Evolutionary conservation across 1,284 basidiomycete species (phyloP).

Genomic region (Ceratobasidium sp.): DNA sequence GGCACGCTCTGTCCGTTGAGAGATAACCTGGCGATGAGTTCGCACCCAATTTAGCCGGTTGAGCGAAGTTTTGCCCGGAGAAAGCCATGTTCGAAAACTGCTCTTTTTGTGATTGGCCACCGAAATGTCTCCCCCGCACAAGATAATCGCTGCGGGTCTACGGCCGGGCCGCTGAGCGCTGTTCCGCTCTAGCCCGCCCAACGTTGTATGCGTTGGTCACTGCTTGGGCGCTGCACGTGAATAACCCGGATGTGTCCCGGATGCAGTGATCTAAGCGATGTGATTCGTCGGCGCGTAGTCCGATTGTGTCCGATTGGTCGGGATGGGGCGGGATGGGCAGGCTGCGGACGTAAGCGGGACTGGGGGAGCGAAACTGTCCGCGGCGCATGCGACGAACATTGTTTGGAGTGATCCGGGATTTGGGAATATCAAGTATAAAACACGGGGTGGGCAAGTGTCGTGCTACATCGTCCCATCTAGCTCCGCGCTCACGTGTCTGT

Average conservation of each 20-base stretch:
- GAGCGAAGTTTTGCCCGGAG: too few species aligned
- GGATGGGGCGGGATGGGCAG: not conserved
- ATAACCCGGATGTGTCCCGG: not conserved
- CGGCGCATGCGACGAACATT: not conserved
- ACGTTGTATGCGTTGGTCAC: not conserved
- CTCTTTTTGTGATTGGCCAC: too few species aligned
- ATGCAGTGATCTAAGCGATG: not conserved
- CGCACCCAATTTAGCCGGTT: too few species aligned
- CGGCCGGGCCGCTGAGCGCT: too few species aligned
- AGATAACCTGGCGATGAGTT: too few species aligned
- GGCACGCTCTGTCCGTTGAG: too few species aligned
- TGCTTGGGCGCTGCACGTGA: not conserved
- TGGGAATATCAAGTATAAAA: too few species aligned
- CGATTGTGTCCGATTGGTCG: not conserved
- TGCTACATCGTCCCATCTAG: not conserved
- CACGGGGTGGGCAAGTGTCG: too few species aligned
- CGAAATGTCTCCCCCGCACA: too few species aligned
- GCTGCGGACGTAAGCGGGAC: slow-evolving; percentile 2
- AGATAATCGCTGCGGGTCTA: too few species aligned
- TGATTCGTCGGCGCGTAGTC: not conserved
- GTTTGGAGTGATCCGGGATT: too few species aligned
- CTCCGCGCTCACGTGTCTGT: slow-evolving; percentile 37
- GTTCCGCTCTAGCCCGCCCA: not conserved
- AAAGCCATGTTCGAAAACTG: too few species aligned
- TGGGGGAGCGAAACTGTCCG: not conserved